These are phyloP conservation scores for Backusella australiensis DNA, from an alignment of 192 early-diverging fungal genomes.

Conservation along the genomic window DNA sequence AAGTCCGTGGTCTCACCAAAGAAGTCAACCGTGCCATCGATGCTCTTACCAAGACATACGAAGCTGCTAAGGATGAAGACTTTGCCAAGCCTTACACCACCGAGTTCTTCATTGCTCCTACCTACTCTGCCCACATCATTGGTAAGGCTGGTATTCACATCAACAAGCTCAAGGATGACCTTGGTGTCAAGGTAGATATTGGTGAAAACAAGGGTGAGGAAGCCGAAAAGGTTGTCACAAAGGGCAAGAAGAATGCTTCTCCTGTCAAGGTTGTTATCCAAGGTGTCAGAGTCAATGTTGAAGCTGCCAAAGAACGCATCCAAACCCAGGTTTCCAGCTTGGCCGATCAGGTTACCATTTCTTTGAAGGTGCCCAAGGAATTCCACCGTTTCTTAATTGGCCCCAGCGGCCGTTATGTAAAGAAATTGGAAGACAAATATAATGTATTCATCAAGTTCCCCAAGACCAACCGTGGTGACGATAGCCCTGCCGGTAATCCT, in stretches of 20 bases:
- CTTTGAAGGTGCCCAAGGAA: constrained; percentile 53
- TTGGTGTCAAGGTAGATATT: constrained; percentile 72
- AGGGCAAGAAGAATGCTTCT: constrained; percentile 30
- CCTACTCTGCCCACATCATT: constrained; percentile 72
- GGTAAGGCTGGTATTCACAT: constrained; percentile 89
- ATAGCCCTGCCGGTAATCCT: constrained; percentile 30
- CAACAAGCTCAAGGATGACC: constrained; percentile 72
- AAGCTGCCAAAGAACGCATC: constrained; percentile 69
- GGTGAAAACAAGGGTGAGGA: constrained; percentile 34
- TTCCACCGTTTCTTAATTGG: constrained; percentile 77
- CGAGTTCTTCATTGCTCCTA: constrained; percentile 71
- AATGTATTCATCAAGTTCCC: constrained; percentile 71
- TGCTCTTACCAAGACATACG: constrained; percentile 65
- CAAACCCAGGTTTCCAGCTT: constrained; percentile 61
- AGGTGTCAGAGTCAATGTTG: constrained; percentile 77
- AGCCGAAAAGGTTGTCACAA: constrained; percentile 26
- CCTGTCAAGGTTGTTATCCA: constrained; percentile 67
- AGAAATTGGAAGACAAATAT: constrained; percentile 76
- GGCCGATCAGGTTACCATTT: constrained; percentile 61
- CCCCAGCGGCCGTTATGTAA: constrained; percentile 64
- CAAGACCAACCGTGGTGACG: constrained; percentile 43
- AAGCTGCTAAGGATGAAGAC: constrained; percentile 69
- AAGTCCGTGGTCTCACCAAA: constrained; percentile 76
- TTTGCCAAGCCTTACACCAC: constrained; percentile 66
- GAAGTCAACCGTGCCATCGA: constrained; percentile 71